phyloP scores from a whole-genome alignment of 345 rosid species.

The Adansonia digitata region DNA sequence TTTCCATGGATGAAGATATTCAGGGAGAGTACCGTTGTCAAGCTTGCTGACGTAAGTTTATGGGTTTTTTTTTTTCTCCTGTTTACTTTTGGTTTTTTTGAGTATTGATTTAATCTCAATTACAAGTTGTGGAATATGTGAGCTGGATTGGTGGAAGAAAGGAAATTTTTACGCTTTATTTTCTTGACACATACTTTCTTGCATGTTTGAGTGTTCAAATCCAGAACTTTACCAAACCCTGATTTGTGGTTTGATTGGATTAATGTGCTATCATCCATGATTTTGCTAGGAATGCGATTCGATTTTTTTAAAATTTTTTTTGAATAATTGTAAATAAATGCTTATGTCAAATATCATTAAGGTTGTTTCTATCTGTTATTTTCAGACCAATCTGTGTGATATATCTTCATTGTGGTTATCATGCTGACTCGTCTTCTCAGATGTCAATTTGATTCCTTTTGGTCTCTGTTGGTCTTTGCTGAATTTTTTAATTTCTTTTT shows the following conservation, averaged over 20 bases:
- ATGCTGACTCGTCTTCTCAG: neutral
- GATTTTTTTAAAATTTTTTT: neutral
- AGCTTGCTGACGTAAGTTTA: conserved; percentile 47
- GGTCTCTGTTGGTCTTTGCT: neutral
- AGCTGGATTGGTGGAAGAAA: neutral
- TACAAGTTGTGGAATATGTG: neutral
- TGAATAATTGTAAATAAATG: neutral
- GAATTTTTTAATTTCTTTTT: neutral
- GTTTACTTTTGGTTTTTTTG: neutral
- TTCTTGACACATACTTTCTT: neutral
- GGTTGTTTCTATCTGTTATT: neutral
- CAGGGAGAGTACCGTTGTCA: conserved; percentile 46
- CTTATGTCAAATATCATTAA: neutral
- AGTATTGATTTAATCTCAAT: neutral
- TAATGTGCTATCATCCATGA: neutral
- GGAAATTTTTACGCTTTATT: neutral
- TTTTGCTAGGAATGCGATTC: neutral
- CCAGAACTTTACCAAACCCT: neutral
- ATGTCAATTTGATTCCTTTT: neutral
- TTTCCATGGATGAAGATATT: conserved; percentile 66
- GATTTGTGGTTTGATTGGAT: neutral
- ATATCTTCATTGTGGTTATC: neutral
- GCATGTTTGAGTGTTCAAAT: neutral
- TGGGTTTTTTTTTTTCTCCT: neutral
- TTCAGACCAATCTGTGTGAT: neutral